Evolutionary conservation across 75 land plant genomes (phyloP), one percentile per base, ranked within the genome.

Genomic region (Selaginella tamariscina): DNA sequence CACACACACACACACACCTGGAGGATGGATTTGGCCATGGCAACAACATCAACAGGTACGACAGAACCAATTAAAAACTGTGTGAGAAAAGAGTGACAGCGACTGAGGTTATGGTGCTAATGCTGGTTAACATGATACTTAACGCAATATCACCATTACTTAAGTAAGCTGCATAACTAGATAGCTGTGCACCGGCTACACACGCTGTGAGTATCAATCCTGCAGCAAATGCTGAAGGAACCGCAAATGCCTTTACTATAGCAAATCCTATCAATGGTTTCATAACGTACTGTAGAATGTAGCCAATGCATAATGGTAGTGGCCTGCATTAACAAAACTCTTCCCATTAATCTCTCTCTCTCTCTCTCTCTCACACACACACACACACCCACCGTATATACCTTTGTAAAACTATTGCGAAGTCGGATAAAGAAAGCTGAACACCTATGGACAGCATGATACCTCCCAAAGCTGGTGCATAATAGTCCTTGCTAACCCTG

Each of bases 391-490:
- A 39, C 49, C 15, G 49, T 39, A 39, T 0, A 2, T 21, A 89
- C 98, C 98, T 93, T 68, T 83, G 72, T 33, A 93, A 74, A 21
- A 85, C 91, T 59, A 93, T 80, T 24, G 90, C 84, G 74, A 93
- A 93, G 77, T 93, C 98, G 62, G 84, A 73, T 67, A 93, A 21
- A 26, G 98, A 89, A 32, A 93, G 86, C 65, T 72, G 86, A 54
- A 93, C 82, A 24, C 98, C 98, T 71, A 93, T 89, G 0, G 98
- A 93, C 32, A 93, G 78, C 98, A 93, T 93, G 57, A 93, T 93
- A 24, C 98, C 98, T 39, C 98, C 98, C 69, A 93, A 91, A 49
- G 91, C 88, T 63, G 98, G 96, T 28, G 98, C 98, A 83, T 93
- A 93, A 31, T 86, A 71, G 59, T 93, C 98, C 75, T 83, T 89